phyloP scores from a whole-genome alignment of 1,139 yeast species.

The Suhomyces taliae region DNA sequence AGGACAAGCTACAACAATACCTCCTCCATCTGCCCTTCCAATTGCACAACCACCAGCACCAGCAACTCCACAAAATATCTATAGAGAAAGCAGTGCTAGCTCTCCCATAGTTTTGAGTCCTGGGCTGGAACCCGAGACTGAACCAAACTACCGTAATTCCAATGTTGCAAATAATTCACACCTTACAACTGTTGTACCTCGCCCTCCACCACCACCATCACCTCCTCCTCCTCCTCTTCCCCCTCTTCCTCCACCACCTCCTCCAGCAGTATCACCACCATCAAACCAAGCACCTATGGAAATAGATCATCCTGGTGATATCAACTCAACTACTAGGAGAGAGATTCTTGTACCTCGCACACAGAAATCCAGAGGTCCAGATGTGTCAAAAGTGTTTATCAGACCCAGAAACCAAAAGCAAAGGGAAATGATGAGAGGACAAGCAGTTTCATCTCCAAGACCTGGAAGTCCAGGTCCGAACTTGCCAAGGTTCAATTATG shows the following conservation, averaged over 20 bases:
- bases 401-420: background rate
- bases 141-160: no score
- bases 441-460: no score
- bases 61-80: background rate
- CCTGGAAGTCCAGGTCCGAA: no score
- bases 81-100: background rate
- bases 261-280: background rate
- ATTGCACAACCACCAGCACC: background rate
- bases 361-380: background rate
- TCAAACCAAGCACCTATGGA: background rate
- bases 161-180: no score
- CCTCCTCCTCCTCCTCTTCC: background rate
- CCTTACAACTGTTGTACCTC: background rate
- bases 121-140: background rate
- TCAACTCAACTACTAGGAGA: background rate
- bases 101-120: background rate
- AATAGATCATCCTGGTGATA: background rate
- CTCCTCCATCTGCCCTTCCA: background rate
- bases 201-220: background rate
- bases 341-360: background rate
- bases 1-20: background rate
- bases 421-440: background rate
- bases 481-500: no score
- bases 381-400: slow-evolving; percentile 2
- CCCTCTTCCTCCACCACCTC: background rate